These are phyloP conservation scores for Salvia hispanica DNA, from an alignment of 257 asterid genomes.

Conservation along the genomic window DNA sequence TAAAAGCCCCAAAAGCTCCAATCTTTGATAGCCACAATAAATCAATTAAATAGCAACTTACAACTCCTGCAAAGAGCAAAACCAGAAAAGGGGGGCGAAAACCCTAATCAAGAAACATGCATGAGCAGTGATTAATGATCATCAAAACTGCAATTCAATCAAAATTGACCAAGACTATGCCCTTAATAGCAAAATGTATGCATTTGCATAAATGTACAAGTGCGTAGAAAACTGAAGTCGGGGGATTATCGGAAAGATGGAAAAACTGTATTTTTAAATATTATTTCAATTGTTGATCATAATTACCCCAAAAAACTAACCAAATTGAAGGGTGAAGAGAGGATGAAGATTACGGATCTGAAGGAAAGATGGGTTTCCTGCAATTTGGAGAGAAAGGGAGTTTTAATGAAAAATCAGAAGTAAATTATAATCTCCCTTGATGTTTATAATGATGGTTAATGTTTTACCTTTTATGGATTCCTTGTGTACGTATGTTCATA, in stretches of 20 bases:
- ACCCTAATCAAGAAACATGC: slow-evolving; percentile 36
- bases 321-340: slow-evolving; percentile 27
- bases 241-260: neutral
- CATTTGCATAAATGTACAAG: too few relatives aligned
- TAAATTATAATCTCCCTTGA: slow-evolving; percentile 19
- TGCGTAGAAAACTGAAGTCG: slow-evolving; percentile 21
- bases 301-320: too few relatives aligned
- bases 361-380: slow-evolving; percentile 24
- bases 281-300: neutral
- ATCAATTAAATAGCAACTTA: slow-evolving; percentile 25
- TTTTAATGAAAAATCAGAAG: slow-evolving; percentile 39
- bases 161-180: too few relatives aligned
- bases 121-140: slow-evolving; percentile 39
- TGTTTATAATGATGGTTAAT: too few relatives aligned
- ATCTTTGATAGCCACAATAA: slow-evolving; percentile 41
- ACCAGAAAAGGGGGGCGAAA: slow-evolving; percentile 30
- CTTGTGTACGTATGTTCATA: too few relatives aligned
- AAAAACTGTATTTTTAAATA: neutral
- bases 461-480: too few relatives aligned
- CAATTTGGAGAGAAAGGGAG: slow-evolving; percentile 40
- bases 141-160: slow-evolving; percentile 8
- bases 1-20: slow-evolving; percentile 20
- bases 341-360: slow-evolving; percentile 40
- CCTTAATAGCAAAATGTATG: slow-evolving; percentile 23
- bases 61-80: slow-evolving; percentile 34